These are phyloP conservation scores for Cryptococcus jaspeensis DNA, from an alignment of 1,284 basidiomycete genomes.

Conservation along the genomic window DNA sequence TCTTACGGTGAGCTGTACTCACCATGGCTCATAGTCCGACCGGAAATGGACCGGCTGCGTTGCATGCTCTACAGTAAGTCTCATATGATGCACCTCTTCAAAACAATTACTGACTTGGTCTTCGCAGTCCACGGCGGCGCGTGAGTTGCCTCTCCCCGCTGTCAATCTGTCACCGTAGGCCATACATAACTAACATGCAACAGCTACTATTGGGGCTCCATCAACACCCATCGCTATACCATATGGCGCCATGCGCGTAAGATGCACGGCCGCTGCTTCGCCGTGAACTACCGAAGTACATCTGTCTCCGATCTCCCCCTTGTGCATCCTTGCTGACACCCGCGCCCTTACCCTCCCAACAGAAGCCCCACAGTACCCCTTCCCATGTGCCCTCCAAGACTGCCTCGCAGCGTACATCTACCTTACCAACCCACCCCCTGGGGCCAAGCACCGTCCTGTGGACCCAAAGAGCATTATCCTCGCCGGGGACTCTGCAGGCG, in stretches of 20 bases:
- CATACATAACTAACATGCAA: too few relatives aligned
- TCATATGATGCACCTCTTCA: background rate
- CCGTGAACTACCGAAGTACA: slow-evolving; percentile 73
- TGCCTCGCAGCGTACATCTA: slow-evolving; percentile 77
- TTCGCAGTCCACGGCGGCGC: slow-evolving; percentile 62
- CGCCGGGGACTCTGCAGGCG: slow-evolving; percentile 92
- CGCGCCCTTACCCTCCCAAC: background rate
- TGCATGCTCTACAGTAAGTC: slow-evolving; percentile 70
- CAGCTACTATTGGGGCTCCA: slow-evolving; percentile 57
- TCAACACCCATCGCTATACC: slow-evolving; percentile 63
- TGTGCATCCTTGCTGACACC: background rate
- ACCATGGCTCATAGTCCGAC: slow-evolving; percentile 44
- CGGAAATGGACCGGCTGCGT: slow-evolving; percentile 78
- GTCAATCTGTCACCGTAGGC: background rate
- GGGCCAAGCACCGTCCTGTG: slow-evolving; percentile 71
- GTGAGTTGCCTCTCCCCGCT: slow-evolving; percentile 13
- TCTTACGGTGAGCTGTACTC: background rate
- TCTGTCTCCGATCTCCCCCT: background rate
- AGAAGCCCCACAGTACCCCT: slow-evolving; percentile 88
- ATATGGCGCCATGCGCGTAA: slow-evolving; percentile 81
- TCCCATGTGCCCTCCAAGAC: slow-evolving; percentile 92
- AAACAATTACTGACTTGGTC: background rate
- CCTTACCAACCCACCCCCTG: slow-evolving; percentile 68
- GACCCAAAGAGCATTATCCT: slow-evolving; percentile 76
- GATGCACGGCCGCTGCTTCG: slow-evolving; percentile 83